Base-by-base conservation (phyloP, 2,329 filamentous ascomycete species). In the Nemania abortiva region DNA sequence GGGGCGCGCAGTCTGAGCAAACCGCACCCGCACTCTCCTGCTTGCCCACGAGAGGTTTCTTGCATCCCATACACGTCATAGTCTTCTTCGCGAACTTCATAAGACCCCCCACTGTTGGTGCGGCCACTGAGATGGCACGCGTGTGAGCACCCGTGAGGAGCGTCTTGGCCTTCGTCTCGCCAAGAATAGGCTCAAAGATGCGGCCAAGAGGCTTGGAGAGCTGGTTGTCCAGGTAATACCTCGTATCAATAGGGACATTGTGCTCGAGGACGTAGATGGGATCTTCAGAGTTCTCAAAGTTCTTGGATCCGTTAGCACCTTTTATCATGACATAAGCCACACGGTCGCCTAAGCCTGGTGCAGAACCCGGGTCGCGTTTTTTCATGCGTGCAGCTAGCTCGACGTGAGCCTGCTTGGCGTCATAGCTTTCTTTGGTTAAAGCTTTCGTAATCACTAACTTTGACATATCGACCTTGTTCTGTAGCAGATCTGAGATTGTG, bases 21-120 rank as follows among this genome's bases (percentile, higher is more conserved):
- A 98, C 94, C 0, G 97, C 96, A 4, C 95, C 95, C 5, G 88
- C 88, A 73, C 87, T 90, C 81, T 98, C 95, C 54, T 92, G 88
- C 74, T 93, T 92, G 68, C 89, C 90, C 6, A 89, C 90, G 58
- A 99, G 86, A 3, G 96, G 96, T 81, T 98, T 98, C 87, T 98
- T 99, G 89, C 96, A 99, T 3, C 95, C 96, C 92, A 99, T 97
- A 81, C 96, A 99, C 0, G 96, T 98, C 82, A 95, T 91, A 2
- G 96, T 99, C 85, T 97, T 98, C 84, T 97, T 98, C 39, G 96
- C 89, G 79, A 98, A 99, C 82, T 97, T 98, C 96, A 99, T 99
- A 72, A 99, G 85, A 0, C 96, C 96, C 65, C 96, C 96, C 70
- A 97, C 89, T 0, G 92, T 92, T 0, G 97, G 95, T 22, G 94